Conservation (phyloP, 2,329 filamentous ascomycete genomes). For the Aspergillus pseudonomiae region DNA sequence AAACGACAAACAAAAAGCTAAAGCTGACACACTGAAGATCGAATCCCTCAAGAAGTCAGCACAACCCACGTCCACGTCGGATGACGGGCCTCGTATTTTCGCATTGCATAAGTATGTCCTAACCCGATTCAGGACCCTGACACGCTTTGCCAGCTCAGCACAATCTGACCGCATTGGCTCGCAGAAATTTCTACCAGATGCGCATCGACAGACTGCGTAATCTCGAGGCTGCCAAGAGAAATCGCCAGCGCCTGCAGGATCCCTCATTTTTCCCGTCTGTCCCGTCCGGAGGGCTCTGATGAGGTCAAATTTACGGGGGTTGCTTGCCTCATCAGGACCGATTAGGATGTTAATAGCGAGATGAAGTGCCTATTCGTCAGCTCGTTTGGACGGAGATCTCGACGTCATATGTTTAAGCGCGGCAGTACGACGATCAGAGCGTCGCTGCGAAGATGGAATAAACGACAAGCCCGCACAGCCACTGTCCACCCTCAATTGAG, state of each 20-base stretch:
- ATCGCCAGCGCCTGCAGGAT: slow-evolving; percentile 77
- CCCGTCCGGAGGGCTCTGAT: slow-evolving; percentile 60
- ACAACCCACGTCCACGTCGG: slow-evolving; percentile 43
- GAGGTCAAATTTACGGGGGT: neutral
- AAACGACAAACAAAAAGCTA: neutral
- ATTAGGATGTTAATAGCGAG: neutral
- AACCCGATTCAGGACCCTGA: neutral
- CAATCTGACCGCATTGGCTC: neutral
- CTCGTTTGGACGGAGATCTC: neutral
- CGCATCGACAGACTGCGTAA: slow-evolving; percentile 77
- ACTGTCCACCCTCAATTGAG: neutral
- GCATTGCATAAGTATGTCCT: slow-evolving; percentile 71
- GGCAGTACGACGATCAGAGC: neutral
- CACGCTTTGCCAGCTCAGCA: slow-evolving; percentile 5
- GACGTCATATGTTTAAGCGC: neutral
- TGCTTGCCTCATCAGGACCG: neutral
- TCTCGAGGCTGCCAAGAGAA: slow-evolving; percentile 76
- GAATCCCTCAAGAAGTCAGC: slow-evolving; percentile 52
- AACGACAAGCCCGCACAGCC: neutral
- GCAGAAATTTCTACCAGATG: slow-evolving; percentile 82
- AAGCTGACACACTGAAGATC: slow-evolving; percentile 25
- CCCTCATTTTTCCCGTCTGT: slow-evolving; percentile 83
- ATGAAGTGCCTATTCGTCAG: neutral
- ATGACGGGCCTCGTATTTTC: slow-evolving; percentile 79
- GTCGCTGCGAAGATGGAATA: neutral